Evolutionary conservation across 768 basidiomycete genomes (phyloP).

Genomic region (Leucogyrophana mollusca): DNA sequence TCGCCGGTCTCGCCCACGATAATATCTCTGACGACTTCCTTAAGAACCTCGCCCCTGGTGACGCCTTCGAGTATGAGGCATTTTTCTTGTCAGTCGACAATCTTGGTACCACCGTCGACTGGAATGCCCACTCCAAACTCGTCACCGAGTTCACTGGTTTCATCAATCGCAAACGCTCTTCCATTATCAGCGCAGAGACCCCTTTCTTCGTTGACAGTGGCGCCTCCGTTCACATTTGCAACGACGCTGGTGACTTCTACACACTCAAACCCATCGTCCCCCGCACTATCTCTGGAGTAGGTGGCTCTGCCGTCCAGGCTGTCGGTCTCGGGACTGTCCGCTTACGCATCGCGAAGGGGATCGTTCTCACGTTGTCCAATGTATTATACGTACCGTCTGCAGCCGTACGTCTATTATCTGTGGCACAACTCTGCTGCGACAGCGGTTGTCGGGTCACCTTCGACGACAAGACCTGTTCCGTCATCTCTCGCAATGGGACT

Average conservation of each 20-base stretch:
- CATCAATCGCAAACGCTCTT: not conserved
- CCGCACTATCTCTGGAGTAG: conserved; percentile 10
- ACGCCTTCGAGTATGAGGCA: not conserved
- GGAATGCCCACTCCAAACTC: not conserved
- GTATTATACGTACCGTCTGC: conserved; percentile 21
- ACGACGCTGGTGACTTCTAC: conserved; percentile 13
- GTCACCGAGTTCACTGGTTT: conserved; percentile 1
- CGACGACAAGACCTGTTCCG: conserved; percentile 9
- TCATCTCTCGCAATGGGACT: not conserved
- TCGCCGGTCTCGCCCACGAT: conserved; percentile 1
- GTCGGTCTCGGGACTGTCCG: conserved; percentile 13
- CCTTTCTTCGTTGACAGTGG: conserved; percentile 11
- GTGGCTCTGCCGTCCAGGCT: conserved; percentile 14
- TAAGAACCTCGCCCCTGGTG: not conserved
- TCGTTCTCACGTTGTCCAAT: conserved; percentile 11
- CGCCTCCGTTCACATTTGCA: conserved; percentile 13
- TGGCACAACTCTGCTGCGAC: conserved; percentile 13
- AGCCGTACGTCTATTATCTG: conserved; percentile 21
- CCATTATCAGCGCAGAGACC: not conserved
- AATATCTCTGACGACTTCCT: not conserved
- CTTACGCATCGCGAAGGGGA: conserved; percentile 5
- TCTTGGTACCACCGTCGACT: not conserved
- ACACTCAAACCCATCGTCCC: conserved; percentile 8
- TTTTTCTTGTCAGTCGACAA: not conserved
- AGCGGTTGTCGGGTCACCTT: conserved; percentile 13